phyloP scores from a whole-genome alignment of 257 asterid species.

The Nemophila menziesii region DNA sequence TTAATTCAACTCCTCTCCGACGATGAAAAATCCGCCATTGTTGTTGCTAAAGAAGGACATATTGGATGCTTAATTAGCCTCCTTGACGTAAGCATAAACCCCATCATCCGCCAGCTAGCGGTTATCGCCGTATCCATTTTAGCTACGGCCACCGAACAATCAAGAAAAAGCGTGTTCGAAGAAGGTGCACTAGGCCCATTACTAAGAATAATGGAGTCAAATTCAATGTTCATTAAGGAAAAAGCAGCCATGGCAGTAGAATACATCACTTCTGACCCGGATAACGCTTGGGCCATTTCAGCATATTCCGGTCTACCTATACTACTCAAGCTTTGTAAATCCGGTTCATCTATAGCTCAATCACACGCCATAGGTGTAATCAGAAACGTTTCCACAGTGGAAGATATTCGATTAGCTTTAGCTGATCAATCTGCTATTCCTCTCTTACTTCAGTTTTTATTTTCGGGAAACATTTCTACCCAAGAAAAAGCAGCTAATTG shows the following conservation, averaged over 20 bases:
- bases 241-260: constrained; percentile 78
- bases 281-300: constrained; percentile 82
- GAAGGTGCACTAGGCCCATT: constrained; percentile 87
- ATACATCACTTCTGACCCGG: constrained; percentile 58
- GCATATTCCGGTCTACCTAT: constrained; percentile 76
- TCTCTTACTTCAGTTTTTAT: constrained; percentile 50
- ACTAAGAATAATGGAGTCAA: constrained; percentile 49
- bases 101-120: constrained; percentile 43
- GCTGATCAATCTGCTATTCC: constrained; percentile 80
- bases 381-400: constrained; percentile 48
- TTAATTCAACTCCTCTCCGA: constrained; percentile 45
- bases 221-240: constrained; percentile 56
- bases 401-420: constrained; percentile 54
- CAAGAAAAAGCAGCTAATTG: constrained; percentile 76
- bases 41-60: constrained; percentile 61
- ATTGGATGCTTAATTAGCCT: constrained; percentile 39
- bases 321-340: constrained; percentile 53
- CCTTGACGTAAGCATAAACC: constrained; percentile 39
- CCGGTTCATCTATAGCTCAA: constrained; percentile 64
- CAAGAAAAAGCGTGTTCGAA: constrained; percentile 69
- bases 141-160: constrained; percentile 37
- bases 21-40: constrained; percentile 39
- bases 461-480: constrained; percentile 39
- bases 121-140: constrained; percentile 59
- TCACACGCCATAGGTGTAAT: constrained; percentile 64